Base-by-base conservation (phyloP, 2,329 filamentous ascomycete species). In the Fonsecaea multimorphosa region DNA sequence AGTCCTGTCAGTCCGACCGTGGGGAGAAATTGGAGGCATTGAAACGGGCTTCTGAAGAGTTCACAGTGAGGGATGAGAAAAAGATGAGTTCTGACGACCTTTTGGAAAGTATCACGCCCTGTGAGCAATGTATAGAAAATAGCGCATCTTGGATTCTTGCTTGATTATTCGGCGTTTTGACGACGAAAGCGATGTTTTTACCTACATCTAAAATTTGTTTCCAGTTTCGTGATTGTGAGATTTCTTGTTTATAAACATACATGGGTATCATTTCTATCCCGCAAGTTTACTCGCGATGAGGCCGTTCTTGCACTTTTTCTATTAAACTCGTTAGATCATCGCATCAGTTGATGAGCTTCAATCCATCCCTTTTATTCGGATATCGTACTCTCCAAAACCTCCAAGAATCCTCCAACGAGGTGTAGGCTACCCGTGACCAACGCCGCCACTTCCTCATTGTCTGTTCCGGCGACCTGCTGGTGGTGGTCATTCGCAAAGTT, bases 341-440 rank as follows among this genome's bases (percentile, higher is more conserved):
- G 44, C 22, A 49, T 49, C 44, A 49, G 44, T 49, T 49, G 44
- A 49, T 49, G 44, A 49, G 44, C 22, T 8, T 49, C 11, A 4
- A 6, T 49, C 11, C 19, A 24, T 49, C 19, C 4, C 44, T 24
- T 5, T 24, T 24, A 12, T 1, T 52, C 4, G 9, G 58, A 11
- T 9, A 1, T 27, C 5, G 61, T 49, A n/a, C 52, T 66, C 36
- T 91, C 91, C 65, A 96, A 77, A 0, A 91, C 87, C 75, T 91
- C 89, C 59, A 96, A 80, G 53, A 93, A 81, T 11, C 90, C 91
- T 7, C 93, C 92, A 0, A 93, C 92, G 44, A 97, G 83, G 81
- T 96, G 90, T 73, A 96, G 79, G 76, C 92, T 96, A 1, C 93
- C 93, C 14, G 93, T 96, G 9, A 92, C 88, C 61, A 97, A 79